Base-by-base conservation (phyloP, 2,329 filamentous ascomycete species). In the Trichoderma atrobrunneum region DNA sequence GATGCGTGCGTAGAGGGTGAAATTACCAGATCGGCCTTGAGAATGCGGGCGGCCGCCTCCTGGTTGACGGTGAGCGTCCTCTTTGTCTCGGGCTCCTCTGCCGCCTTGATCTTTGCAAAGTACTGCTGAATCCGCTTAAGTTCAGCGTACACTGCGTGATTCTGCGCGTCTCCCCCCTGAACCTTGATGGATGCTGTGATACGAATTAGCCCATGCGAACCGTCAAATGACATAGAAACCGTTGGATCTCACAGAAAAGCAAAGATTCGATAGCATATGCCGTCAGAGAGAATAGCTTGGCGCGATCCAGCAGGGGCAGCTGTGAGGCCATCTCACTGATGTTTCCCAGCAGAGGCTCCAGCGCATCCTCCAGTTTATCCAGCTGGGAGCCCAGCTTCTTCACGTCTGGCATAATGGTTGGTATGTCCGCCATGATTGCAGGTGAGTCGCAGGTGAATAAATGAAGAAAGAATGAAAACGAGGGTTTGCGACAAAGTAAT, bases 231-330 rank as follows among this genome's bases (percentile, higher is more conserved):
- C 24, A 8, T 10, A 18, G 32, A 51, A 34, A 3, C 54, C 34
- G 56, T 18, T 1, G 5, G 24, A 54, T 79, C 89, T 74, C 82
- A 94, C 93, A 92, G 82, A 97, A 98, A 8, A 99, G 84, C 11
- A 97, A 85, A 0, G 95, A 97, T 79, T 98, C 95, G 74, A 99
- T 91, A 0, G 95, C 89, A 81, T 98, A 99, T 21, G 94, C 92
- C 66, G 91, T 87, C 24, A 97, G 86, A n/a, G 96, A 91, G 79
- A 97, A 94, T 73, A 98, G 90, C 83, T 98, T 98, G 8, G 96
- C 94, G 84, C 94, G 95, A 85, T 98, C 95, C 73, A 99, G 87
- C n/a, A 98, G 87, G 2, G 95, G 95, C 32, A 98, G 86, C 79
- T 94, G 94, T 70, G 90, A 91, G 6, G 93, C 90, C 71, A 89